Conservation (phyloP, 2,329 filamentous ascomycete species). For the Tothia fuscella region DNA sequence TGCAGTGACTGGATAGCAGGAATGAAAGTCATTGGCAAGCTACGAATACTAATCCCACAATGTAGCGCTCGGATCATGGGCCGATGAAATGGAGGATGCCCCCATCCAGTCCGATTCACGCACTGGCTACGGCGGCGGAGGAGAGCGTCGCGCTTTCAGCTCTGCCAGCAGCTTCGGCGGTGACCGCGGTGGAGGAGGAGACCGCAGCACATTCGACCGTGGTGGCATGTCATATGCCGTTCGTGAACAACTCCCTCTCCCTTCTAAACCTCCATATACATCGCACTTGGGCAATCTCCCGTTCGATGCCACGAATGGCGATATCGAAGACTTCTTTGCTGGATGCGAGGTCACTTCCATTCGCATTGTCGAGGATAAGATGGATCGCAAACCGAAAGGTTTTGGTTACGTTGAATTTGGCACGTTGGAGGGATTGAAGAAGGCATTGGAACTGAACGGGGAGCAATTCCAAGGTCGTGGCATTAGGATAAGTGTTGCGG, state of each 20-base stretch:
- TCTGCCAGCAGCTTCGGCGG: constrained; percentile 26
- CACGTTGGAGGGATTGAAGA: constrained; percentile 77
- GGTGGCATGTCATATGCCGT: constrained; percentile 35
- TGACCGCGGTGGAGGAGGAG: constrained; percentile 4
- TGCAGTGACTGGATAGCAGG: too few species aligned
- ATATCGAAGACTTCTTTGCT: constrained; percentile 75
- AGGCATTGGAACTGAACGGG: constrained; percentile 74
- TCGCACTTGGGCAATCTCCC: constrained; percentile 94
- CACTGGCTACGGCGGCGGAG: constrained; percentile 37
- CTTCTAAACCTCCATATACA: constrained; percentile 86
- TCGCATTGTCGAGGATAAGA: constrained; percentile 91
- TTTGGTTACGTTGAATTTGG: constrained; percentile 97
- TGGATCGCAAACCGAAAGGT: constrained; percentile 88
- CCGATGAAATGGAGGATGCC: constrained; percentile 93
- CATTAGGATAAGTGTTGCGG: constrained; percentile 89
- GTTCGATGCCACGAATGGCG: constrained; percentile 77
- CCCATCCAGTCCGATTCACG: constrained; percentile 41
- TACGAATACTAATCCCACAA: too few species aligned
- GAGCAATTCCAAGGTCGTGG: constrained; percentile 74
- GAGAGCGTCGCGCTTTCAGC: constrained; percentile 36
- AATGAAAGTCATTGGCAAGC: too few species aligned
- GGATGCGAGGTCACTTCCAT: constrained; percentile 81
- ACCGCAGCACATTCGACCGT: neutral
- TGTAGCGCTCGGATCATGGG: constrained; percentile 88
- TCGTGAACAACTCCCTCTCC: constrained; percentile 73